Base-by-base conservation (phyloP, 164 flowering plant species). In the Aristolochia californica region DNA sequence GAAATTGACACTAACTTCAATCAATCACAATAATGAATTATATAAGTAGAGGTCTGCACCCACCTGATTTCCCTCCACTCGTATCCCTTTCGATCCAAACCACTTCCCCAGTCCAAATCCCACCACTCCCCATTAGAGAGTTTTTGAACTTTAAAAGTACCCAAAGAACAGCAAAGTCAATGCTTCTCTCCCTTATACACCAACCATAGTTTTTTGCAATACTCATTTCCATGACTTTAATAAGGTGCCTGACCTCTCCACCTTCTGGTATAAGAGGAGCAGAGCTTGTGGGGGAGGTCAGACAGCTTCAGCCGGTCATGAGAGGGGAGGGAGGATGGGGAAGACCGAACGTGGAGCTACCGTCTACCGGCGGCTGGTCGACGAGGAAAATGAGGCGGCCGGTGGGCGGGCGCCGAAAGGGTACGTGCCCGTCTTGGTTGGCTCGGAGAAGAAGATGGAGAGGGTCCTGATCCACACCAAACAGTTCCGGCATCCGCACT, bases 391-490 rank as follows among this genome's bases (percentile, higher is more conserved):
- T 11, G 24, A 4, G 1, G 56, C 45, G 0, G 43, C 48, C n/a
- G 58, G 13, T 1, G 17, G 15, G 14, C 27, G 2, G 27, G 43
- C 15, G 18, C 43, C 40, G 5, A 66, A 66, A 25, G 70, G 70
- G 26, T 54, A 26, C 27, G 67, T 66, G 12, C 70, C 67, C 22
- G 34, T 70, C 43, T 20, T 70, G 28, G 74, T 66, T 5, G 74
- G 70, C 34, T 27, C 43, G 28, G 55, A 17, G 44, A 68, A 56
- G 17, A 62, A 22, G 52, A 49, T 49, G 58, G 64, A 70, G 70
- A 70, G 66, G 38, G 18, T 70, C 11, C 20, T 59, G 53, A 18
- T 70, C n/a, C 67, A 58, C 13, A 59, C 64, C 43, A 66, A 70
- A 67, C 52, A 66, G 5, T 49, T 70, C 26, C 18, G 48, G 12